Evolutionary conservation across 345 rosid genomes (phyloP), one percentile per base, ranked within the genome.

Genomic region (Cardamine chenopodiifolia): DNA sequence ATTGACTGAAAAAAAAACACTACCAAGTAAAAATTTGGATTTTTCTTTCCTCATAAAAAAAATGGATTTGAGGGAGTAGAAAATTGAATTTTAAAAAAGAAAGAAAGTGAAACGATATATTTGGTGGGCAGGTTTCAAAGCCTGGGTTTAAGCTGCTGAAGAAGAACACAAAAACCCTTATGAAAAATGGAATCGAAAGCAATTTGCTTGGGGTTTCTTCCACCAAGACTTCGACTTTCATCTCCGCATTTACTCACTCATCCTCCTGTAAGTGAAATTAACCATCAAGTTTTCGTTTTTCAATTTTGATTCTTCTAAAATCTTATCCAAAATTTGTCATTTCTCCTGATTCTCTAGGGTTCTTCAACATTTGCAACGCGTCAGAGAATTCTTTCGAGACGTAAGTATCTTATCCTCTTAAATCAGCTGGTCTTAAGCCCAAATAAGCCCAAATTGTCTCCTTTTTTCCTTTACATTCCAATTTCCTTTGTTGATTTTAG

Each of bases 161-260:
- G 78, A 72, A 54, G 64, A 78, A 79, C 80, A 79, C 81, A 47
- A 78, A 66, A 49, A 44, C 23, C 67, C 42, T 22, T 9, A 9
- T 12, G 14, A 62, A 44, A 44, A 54, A 87, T 87, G 96, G 86
- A 74, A 49, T 48, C 79, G 55, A 87, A 83, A 73, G 74, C 92
- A 7, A 78, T 83, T 73, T 86, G 86, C 73, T 53, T 77, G 6
- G 86, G 92, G 15, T 49, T 81, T 60, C 65, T 80, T 7, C 49
- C 84, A 3, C 85, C 84, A 3, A 82, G 82, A 64, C 71, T 80
- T 60, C 55, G 62, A 37, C 47, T 78, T 5, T 64, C 81, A 29
- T 67, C 55, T 70, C 69, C 37, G 26, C 18, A 65, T 39, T 59
- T 62, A 26, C 45, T 73, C 25, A 37, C 50, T 53, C 55, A 15